Percentiles rank a stretch among this genome's conserved stretches.
Evolutionary conservation across 2,329 filamentous ascomycete genomes (phyloP).

Genomic region (Penicillium sp.): DNA sequence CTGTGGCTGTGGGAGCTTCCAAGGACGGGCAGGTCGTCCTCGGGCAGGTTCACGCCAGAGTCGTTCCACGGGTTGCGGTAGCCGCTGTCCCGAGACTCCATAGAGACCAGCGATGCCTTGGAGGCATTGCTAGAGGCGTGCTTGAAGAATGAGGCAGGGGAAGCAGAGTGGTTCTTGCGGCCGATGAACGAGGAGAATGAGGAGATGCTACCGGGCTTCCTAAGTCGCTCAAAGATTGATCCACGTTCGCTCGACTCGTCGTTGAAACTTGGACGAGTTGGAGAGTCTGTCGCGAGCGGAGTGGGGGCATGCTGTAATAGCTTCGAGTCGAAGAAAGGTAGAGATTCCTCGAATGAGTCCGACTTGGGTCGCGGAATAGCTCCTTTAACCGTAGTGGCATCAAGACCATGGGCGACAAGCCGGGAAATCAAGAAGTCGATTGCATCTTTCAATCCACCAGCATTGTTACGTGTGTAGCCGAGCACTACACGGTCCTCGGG

Average conservation of each 20-base stretch:
- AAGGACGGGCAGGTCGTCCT: constrained; percentile 70
- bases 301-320: constrained; percentile 89
- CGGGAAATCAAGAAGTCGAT: constrained; percentile 91
- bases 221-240: constrained; percentile 86
- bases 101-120: constrained; percentile 92
- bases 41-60: constrained; percentile 89
- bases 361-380: constrained; percentile 98
- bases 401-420: constrained; percentile 86
- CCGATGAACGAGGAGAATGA: constrained; percentile 96
- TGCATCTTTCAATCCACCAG: constrained; percentile 90
- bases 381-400: constrained; percentile 84
- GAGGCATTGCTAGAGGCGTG: constrained; percentile 86
- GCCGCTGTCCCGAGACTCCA: constrained; percentile 92
- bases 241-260: constrained; percentile 81
- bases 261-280: constrained; percentile 81
- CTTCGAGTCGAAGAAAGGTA: constrained; percentile 97
- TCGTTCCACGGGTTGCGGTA: constrained; percentile 99
- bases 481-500: constrained; percentile 66
- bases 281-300: constrained; percentile 81
- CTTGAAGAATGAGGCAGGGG: constrained; percentile 88
- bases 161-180: constrained; percentile 90
- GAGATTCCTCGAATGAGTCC: constrained; percentile 95
- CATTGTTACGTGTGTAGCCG: constrained; percentile 95
- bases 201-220: constrained; percentile 92
- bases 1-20: constrained; percentile 65